phyloP scores from a whole-genome alignment of 2,329 filamentous ascomycete genomes.

The Coniochaeta prunicola region DNA sequence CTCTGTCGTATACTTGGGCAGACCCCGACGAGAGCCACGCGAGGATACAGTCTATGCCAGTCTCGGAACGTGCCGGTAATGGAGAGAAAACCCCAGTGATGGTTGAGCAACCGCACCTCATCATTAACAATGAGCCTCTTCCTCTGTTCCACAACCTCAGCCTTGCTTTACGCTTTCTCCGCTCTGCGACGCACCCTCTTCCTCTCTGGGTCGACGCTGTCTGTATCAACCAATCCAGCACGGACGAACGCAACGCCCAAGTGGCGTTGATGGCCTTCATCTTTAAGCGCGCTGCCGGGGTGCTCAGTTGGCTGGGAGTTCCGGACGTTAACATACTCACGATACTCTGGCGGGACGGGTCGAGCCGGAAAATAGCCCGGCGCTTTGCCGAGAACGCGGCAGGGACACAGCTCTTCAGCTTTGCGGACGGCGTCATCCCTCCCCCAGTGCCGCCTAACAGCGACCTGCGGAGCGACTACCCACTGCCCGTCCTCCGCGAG shows the following conservation, averaged over 20 bases:
- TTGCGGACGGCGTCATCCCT: background rate
- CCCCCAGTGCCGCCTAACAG: background rate
- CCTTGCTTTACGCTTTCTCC: conserved; percentile 7
- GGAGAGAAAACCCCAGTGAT: no score
- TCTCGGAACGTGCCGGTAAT: no score
- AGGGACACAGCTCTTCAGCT: background rate
- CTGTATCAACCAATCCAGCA: conserved; percentile 6
- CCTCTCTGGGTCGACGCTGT: conserved; percentile 6
- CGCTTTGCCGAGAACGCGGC: background rate
- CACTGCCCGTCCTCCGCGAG: background rate
- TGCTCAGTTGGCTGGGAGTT: background rate
- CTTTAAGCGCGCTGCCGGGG: conserved; percentile 1
- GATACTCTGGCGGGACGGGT: background rate
- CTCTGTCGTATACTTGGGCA: conserved; percentile 18
- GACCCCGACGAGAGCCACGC: conserved; percentile 7
- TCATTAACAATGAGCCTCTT: conserved; percentile 7
- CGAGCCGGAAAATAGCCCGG: background rate
- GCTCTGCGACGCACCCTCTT: conserved; percentile 4
- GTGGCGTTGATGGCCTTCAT: conserved; percentile 6
- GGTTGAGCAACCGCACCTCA: background rate
- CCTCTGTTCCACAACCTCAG: conserved; percentile 8
- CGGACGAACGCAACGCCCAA: conserved; percentile 5
- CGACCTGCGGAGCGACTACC: background rate
- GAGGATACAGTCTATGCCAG: background rate
- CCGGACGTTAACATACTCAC: background rate